These are phyloP conservation scores for Arthrobotrys conoides DNA, from an alignment of 2,329 filamentous ascomycete genomes.

Conservation along the genomic window DNA sequence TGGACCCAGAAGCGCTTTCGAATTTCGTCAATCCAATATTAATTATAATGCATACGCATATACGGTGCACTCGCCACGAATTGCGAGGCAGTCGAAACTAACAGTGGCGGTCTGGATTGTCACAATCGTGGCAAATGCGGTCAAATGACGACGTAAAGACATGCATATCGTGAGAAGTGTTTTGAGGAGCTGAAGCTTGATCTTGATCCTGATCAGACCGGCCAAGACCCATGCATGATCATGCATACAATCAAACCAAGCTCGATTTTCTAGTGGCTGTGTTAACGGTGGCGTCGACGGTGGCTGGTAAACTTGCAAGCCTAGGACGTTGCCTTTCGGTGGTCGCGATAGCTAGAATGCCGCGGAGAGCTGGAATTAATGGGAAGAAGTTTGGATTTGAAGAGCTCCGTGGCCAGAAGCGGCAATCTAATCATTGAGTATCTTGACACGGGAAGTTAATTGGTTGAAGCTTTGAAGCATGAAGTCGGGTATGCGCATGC, in stretches of 20 bases:
- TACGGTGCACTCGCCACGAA: constrained; percentile 40
- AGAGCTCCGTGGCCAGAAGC: constrained; percentile 12
- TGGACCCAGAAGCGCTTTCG: neutral
- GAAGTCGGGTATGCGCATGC: constrained; percentile 8
- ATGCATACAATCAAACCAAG: neutral
- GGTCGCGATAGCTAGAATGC: constrained; percentile 16
- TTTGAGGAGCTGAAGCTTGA: constrained; percentile 20
- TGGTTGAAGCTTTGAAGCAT: constrained; percentile 22
- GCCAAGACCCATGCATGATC: neutral
- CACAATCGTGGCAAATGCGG: constrained; percentile 37
- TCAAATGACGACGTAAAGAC: constrained; percentile 24
- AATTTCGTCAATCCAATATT: no score
- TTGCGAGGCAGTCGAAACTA: neutral
- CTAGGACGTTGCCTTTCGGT: neutral
- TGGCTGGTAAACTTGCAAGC: constrained; percentile 37
- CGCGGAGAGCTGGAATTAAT: constrained; percentile 21
- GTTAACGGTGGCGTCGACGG: constrained; percentile 30
- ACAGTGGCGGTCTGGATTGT: constrained; percentile 34
- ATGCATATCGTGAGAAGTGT: neutral
- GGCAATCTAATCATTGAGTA: no score
- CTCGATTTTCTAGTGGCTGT: constrained; percentile 25
- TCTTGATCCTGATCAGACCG: no score
- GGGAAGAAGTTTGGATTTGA: constrained; percentile 8
- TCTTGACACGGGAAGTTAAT: neutral
- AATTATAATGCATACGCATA: no score